Percentiles rank a stretch among this genome's conserved stretches.
These are phyloP conservation scores for Fomitopsis schrenkii DNA, from an alignment of 1,284 basidiomycete genomes.

Conservation along the genomic window DNA sequence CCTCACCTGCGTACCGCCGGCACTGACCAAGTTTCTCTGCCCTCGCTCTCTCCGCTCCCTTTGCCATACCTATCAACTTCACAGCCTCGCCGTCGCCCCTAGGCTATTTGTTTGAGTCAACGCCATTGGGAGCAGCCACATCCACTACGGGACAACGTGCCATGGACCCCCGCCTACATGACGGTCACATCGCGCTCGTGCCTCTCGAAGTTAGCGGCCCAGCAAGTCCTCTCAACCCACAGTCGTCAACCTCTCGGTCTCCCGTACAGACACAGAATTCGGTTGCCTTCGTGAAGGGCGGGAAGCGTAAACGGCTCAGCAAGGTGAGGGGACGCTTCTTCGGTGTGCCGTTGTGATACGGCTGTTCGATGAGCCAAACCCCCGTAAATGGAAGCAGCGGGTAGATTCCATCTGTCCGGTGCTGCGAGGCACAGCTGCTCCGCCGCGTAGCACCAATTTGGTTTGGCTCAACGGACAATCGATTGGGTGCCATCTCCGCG, in stretches of 20 bases:
- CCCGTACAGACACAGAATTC: conserved; percentile 16
- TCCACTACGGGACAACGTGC: not conserved
- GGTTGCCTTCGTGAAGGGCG: conserved; percentile 33
- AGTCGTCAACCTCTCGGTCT: not conserved
- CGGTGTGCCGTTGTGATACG: not conserved
- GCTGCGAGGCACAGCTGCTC: not conserved
- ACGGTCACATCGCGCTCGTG: not conserved
- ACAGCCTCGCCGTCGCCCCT: not conserved
- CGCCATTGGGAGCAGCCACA: not conserved
- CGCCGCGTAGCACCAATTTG: not conserved
- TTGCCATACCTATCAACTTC: not conserved
- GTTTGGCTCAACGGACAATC: not conserved
- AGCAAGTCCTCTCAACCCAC: not conserved
- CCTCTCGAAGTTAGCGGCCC: not conserved
- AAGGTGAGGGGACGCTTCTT: conserved; percentile 43
- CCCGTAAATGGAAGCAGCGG: not conserved
- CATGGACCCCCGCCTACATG: conserved; percentile 1
- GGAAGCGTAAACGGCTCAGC: conserved; percentile 35
- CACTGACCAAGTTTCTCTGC: not conserved
- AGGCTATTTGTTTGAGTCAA: not conserved
- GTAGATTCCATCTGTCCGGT: not conserved
- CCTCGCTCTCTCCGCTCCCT: not conserved
- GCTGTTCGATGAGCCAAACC: not conserved
- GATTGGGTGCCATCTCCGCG: no score
- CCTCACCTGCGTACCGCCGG: not conserved